phyloP scores from a whole-genome alignment of 2,329 filamentous ascomycete genomes.

The Pezicula neosporulosa region DNA sequence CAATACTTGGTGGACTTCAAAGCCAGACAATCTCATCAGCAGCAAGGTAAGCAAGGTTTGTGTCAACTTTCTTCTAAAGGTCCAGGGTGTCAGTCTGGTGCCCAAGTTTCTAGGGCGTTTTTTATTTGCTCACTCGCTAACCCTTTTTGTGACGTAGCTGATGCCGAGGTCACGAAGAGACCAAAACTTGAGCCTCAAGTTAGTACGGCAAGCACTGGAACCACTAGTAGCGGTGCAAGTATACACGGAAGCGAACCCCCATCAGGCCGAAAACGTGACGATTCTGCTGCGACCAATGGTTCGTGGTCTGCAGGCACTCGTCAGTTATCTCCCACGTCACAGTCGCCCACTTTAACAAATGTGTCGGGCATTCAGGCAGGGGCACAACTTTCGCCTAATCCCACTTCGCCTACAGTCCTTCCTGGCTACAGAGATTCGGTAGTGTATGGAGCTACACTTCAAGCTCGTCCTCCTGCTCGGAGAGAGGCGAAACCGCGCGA shows the following conservation, averaged over 20 bases:
- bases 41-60: slow-evolving; percentile 42
- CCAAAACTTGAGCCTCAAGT: slow-evolving; percentile 25
- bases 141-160: slow-evolving; percentile 10
- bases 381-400: slow-evolving; percentile 14
- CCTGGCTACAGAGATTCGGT: slow-evolving; percentile 28
- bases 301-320: slow-evolving; percentile 17
- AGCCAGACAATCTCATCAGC: slow-evolving; percentile 59
- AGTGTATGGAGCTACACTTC: slow-evolving; percentile 12
- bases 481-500: slow-evolving; percentile 20
- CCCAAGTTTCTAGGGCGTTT: background rate
- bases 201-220: slow-evolving; percentile 22
- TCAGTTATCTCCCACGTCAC: slow-evolving; percentile 7
- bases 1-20: slow-evolving; percentile 77
- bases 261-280: slow-evolving; percentile 12
- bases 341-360: slow-evolving; percentile 9
- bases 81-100: background rate
- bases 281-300: slow-evolving; percentile 13
- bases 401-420: slow-evolving; percentile 17
- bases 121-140: background rate
- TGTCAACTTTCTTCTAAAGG: background rate
- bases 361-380: slow-evolving; percentile 3
- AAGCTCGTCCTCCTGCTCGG: slow-evolving; percentile 18
- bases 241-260: slow-evolving; percentile 14
- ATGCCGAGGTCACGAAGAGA: slow-evolving; percentile 24
- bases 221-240: slow-evolving; percentile 19